Evolutionary conservation across 441 rosid genomes (phyloP), one percentile per base, ranked within the genome.

Genomic region (Populus hybrid): DNA sequence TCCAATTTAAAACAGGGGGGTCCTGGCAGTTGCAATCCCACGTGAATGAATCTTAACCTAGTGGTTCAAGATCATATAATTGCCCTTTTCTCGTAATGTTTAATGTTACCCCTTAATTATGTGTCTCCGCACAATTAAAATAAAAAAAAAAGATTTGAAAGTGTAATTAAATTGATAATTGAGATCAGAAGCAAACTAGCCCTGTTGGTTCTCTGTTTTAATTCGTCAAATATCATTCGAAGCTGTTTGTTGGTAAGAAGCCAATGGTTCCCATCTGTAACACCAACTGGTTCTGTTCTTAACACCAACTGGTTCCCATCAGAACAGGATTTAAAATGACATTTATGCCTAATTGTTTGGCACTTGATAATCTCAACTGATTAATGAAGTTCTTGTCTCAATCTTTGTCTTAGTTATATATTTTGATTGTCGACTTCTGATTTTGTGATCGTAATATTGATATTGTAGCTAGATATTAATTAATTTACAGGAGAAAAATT

Each of bases 221-320:
- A 38, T 14, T 68, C 35, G 38, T 71, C 68, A 45, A 71, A 24
- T 45, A 38, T 69, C 68, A 75, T 45, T 45, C 63, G 36, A 64
- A 64, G 75, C 64, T 82, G 84, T 74, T 82, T 76, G 86, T 23
- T 73, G 85, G 84, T 80, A 42, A 72, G 69, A 66, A 77, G 67
- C 56, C 83, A 72, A 64, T 71, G 68, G 74, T 80, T 83, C 70
- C 82, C 73, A 77, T 56, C 20, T 36, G 68, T 9, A 23, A 69
- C 77, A 69, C 73, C 82, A 69, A 73, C 29, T 50, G 42, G 66
- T n/a, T 24, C 45, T 63, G 33, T 74, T 78, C 24, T 38, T 2
- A 38, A 33, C 36, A 33, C 36, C 36, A 33, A 33, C 36, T 33
- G 36, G 36, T 6, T 33, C 7, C 36, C 8, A 6, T 33, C 36